A percentile compares a stretch with the other conserved stretches of the same genome.
Evolutionary conservation across 306 rosid species (phyloP).

Genomic region (Quercus dentata): DNA sequence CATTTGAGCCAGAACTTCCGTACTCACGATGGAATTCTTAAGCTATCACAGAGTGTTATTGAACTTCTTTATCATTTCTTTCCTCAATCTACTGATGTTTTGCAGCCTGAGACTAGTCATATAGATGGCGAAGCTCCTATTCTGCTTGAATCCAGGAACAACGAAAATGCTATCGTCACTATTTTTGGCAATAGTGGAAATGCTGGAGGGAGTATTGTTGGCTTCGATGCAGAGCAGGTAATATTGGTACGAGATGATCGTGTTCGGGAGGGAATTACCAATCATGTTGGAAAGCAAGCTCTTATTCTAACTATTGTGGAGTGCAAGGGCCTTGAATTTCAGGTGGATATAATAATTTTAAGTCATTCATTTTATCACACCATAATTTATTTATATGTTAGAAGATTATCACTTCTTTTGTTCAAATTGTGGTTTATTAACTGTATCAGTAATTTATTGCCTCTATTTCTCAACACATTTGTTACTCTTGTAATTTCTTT

Average conservation of each 20-base stretch:
- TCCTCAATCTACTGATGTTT: slow-evolving; percentile 58
- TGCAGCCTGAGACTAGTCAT: slow-evolving; percentile 71
- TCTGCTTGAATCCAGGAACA: slow-evolving; percentile 47
- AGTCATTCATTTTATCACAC: neutral
- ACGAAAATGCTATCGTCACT: slow-evolving; percentile 56
- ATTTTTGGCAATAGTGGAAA: slow-evolving; percentile 60
- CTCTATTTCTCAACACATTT: neutral
- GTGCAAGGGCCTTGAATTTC: slow-evolving; percentile 91
- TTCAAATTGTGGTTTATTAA: neutral
- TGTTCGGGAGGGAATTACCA: slow-evolving; percentile 40
- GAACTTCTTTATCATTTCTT: slow-evolving; percentile 66
- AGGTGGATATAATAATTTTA: slow-evolving; percentile 34
- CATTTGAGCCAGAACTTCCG: slow-evolving; percentile 64
- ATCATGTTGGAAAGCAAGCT: slow-evolving; percentile 63
- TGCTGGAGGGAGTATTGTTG: slow-evolving; percentile 41
- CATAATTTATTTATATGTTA: neutral
- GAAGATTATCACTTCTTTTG: neutral
- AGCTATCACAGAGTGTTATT: slow-evolving; percentile 61
- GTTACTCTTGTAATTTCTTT: neutral
- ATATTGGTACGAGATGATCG: slow-evolving; percentile 73
- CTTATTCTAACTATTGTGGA: slow-evolving; percentile 70
- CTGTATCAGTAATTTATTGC: neutral
- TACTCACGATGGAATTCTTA: slow-evolving; percentile 70
- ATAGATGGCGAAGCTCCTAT: slow-evolving; percentile 69
- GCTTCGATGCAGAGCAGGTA: slow-evolving; percentile 84